Conservation (phyloP, 176 grass and related monocot species). For the Saccharum officinarum region DNA sequence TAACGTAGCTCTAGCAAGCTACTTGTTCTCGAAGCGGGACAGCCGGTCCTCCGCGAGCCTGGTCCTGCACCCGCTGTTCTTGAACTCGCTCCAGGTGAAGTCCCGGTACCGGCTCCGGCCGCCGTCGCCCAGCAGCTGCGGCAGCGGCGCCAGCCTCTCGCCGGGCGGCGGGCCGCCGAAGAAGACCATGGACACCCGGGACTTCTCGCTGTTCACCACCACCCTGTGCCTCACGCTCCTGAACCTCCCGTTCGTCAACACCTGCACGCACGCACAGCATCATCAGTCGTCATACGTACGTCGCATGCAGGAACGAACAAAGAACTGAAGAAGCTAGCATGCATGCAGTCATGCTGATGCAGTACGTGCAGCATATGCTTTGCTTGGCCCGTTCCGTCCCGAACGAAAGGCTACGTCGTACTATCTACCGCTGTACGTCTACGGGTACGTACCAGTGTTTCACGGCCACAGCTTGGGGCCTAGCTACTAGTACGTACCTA, state of each 20-base stretch:
- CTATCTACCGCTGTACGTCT: too few relatives aligned
- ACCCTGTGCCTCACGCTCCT: conserved; percentile 90
- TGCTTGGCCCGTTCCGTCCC: too few relatives aligned
- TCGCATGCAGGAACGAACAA: too few relatives aligned
- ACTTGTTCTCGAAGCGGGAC: conserved; percentile 60
- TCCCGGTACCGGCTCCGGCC: conserved; percentile 77
- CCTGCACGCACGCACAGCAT: conserved; percentile 26
- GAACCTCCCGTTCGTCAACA: conserved; percentile 95
- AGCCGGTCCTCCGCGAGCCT: conserved; percentile 74
- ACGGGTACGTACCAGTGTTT: too few relatives aligned
- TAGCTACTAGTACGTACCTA: too few relatives aligned
- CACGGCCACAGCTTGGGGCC: too few relatives aligned
- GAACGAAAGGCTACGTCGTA: too few relatives aligned
- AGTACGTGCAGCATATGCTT: too few relatives aligned
- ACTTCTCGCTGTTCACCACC: conserved; percentile 63
- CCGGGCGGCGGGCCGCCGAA: conserved; percentile 63
- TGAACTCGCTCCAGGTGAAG: conserved; percentile 97
- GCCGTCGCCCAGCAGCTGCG: conserved; percentile 52
- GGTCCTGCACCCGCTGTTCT: conserved; percentile 48
- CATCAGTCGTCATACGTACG: neutral
- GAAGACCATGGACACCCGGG: conserved; percentile 82
- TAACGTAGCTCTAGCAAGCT: too few relatives aligned
- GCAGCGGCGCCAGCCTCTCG: conserved; percentile 64
- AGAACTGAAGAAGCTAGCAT: too few relatives aligned
- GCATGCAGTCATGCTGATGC: too few relatives aligned